A percentile compares a stretch with the other conserved stretches of the same genome.
These are phyloP conservation scores for Cercospora nicotianae DNA, from an alignment of 2,329 filamentous ascomycete species.

Conservation along the genomic window DNA sequence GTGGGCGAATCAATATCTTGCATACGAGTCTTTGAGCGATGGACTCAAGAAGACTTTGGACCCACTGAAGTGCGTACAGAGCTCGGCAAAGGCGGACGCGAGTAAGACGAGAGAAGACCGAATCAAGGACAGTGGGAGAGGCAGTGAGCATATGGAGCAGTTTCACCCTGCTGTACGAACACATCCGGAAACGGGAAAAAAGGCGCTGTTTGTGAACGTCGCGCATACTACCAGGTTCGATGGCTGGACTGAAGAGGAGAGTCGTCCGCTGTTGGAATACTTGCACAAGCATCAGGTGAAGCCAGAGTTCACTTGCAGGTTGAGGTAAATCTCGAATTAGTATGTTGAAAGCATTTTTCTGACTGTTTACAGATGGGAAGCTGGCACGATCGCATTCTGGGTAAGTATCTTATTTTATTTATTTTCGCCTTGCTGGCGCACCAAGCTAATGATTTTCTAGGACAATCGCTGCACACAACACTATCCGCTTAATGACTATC, in stretches of 20 bases:
- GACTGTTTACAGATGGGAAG: conserved; percentile 15
- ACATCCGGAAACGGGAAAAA: conserved; percentile 75
- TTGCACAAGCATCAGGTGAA: conserved; percentile 70
- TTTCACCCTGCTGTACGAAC: conserved; percentile 76
- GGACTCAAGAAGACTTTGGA: conserved; percentile 78
- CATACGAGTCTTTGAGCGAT: conserved; percentile 78
- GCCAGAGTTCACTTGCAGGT: conserved; percentile 68
- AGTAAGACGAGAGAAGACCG: conserved; percentile 38
- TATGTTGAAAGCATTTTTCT: not conserved
- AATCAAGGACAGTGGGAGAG: conserved; percentile 65
- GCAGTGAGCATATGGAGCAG: conserved; percentile 70
- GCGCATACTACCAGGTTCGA: conserved; percentile 81
- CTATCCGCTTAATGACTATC: conserved; percentile 25
- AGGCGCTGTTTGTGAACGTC: conserved; percentile 76
- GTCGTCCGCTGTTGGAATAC: conserved; percentile 71
- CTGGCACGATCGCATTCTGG: conserved; percentile 24
- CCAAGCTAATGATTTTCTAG: not conserved
- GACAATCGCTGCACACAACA: conserved; percentile 27
- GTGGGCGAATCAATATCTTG: conserved; percentile 74
- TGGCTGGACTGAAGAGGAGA: conserved; percentile 81
- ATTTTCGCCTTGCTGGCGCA: not conserved
- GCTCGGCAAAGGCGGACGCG: conserved; percentile 63
- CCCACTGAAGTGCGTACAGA: conserved; percentile 59
- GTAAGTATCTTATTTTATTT: not conserved
- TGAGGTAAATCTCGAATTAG: conserved; percentile 57